phyloP scores from a whole-genome alignment of 805 yeast species.

The Wickerhamomyces queroliae region DNA sequence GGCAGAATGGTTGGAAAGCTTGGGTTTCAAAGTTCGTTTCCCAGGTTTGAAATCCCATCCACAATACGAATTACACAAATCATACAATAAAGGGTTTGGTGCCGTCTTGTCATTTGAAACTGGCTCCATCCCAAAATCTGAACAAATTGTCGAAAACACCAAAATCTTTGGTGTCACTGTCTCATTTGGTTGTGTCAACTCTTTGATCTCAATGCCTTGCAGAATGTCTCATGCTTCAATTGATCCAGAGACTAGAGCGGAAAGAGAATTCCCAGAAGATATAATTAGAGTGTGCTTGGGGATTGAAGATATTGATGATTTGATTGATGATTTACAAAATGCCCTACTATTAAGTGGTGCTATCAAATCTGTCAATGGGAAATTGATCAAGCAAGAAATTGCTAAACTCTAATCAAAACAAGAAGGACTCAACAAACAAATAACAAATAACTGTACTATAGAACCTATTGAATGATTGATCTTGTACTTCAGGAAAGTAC shows the following conservation, averaged over 20 bases:
- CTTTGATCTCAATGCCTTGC: slow-evolving; percentile 90
- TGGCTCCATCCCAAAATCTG: slow-evolving; percentile 60
- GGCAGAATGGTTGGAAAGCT: slow-evolving; percentile 63
- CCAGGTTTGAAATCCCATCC: slow-evolving; percentile 84
- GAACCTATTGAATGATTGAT: too few species aligned
- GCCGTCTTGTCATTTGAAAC: slow-evolving; percentile 89
- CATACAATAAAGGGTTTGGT: slow-evolving; percentile 80
- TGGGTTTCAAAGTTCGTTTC: slow-evolving; percentile 68
- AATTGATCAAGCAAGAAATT: slow-evolving; percentile 12
- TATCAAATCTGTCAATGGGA: slow-evolving; percentile 26
- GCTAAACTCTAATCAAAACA: slow-evolving; percentile 17
- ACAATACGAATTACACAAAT: slow-evolving; percentile 70
- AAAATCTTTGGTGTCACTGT: slow-evolving; percentile 84
- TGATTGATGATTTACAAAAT: slow-evolving; percentile 70
- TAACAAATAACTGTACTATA: too few species aligned
- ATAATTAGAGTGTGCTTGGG: slow-evolving; percentile 87
- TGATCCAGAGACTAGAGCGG: slow-evolving; percentile 79
- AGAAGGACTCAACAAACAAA: too few species aligned
- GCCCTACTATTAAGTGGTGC: slow-evolving; percentile 69
- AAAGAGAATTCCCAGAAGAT: slow-evolving; percentile 90
- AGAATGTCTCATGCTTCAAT: slow-evolving; percentile 97
- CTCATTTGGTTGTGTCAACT: slow-evolving; percentile 91
- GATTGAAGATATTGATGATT: slow-evolving; percentile 76
- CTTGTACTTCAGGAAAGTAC: too few species aligned
- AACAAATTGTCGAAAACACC: slow-evolving; percentile 68